phyloP scores from a whole-genome alignment of 306 rosid genomes.

The Acacia crassicarpa region DNA sequence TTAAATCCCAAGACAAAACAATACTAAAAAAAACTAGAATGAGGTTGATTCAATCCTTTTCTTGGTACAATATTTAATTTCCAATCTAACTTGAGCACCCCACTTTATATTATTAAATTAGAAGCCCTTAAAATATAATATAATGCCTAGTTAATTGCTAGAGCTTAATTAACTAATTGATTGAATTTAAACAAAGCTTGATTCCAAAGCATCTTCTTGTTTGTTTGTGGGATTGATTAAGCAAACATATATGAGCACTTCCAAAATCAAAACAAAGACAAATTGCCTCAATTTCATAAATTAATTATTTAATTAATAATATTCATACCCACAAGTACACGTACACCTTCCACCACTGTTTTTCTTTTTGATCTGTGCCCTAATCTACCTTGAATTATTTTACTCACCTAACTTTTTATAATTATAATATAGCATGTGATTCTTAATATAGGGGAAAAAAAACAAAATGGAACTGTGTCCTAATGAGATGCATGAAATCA shows the following conservation, averaged over 20 bases:
- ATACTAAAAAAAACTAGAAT: not conserved
- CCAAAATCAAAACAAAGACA: conserved; percentile 23
- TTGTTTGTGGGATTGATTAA: conserved; percentile 15
- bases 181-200: not conserved
- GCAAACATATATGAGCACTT: not conserved
- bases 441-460: not conserved
- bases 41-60: not conserved
- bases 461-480: not conserved
- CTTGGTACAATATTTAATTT: not conserved
- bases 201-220: conserved; percentile 32
- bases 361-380: not conserved
- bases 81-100: conserved; percentile 6
- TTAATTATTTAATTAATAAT: not conserved
- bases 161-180: not conserved
- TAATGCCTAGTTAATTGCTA: not conserved
- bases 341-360: not conserved
- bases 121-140: not conserved
- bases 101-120: not conserved
- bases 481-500: not conserved
- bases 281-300: conserved; percentile 43
- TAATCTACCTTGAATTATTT: not conserved
- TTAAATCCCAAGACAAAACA: not conserved
- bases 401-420: not conserved
- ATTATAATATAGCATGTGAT: not conserved
- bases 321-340: not conserved